Conservation (phyloP, 352 stramenopile genomes). For the Aphanomyces euteiches region DNA sequence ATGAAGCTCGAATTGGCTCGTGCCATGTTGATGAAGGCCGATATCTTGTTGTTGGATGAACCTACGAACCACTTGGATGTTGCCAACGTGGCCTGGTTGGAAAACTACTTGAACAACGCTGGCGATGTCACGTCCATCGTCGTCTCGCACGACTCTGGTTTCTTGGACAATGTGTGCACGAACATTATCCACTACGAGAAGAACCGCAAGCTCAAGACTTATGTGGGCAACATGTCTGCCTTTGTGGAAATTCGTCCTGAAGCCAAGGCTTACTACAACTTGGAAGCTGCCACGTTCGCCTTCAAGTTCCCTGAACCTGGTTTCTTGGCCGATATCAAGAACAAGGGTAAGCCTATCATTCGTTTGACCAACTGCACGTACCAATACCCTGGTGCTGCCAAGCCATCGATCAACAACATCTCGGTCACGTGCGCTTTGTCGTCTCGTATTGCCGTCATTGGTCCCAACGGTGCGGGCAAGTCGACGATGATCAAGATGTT, state of each 20-base stretch:
- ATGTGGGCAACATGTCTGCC: conserved; percentile 82
- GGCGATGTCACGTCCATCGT: conserved; percentile 90
- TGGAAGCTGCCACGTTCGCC: conserved; percentile 78
- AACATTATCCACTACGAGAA: conserved; percentile 98
- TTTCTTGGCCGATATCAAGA: conserved; percentile 88
- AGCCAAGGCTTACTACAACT: conserved; percentile 86
- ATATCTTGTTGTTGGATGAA: conserved; percentile 96
- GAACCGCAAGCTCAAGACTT: conserved; percentile 86
- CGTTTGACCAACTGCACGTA: conserved; percentile 83
- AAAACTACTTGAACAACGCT: conserved; percentile 86
- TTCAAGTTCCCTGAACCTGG: conserved; percentile 85
- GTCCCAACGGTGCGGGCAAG: conserved; percentile 93
- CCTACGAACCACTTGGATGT: conserved; percentile 94
- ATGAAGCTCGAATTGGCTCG: conserved; percentile 94
- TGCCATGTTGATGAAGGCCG: conserved; percentile 93
- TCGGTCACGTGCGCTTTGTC: conserved; percentile 75
- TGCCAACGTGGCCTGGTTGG: conserved; percentile 89
- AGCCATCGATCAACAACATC: conserved; percentile 82
- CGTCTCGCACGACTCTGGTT: conserved; percentile 95
- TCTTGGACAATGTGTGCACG: conserved; percentile 97
- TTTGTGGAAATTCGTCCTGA: conserved; percentile 85
- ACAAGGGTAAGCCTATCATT: conserved; percentile 89
- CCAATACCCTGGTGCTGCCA: conserved; percentile 69
- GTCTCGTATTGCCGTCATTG: conserved; percentile 75
- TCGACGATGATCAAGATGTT: conserved; percentile 96